Evolutionary conservation across 129 eudicot species (phyloP), one percentile per base, ranked within the genome.

Genomic region (Pseudognaphalium luteoalbum): DNA sequence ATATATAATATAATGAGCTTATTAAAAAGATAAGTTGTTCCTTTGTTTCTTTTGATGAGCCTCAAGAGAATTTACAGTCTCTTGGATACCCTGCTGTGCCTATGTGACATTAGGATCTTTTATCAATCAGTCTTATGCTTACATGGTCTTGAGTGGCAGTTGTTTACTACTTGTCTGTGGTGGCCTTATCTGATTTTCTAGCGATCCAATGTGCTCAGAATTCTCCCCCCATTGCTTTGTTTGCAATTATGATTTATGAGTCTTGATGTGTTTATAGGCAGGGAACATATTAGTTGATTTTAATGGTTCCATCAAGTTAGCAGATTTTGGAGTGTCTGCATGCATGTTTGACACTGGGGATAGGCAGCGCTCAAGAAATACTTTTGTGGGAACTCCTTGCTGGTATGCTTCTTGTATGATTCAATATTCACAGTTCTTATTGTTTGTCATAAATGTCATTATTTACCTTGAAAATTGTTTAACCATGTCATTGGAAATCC

Each of bases 311-410:
- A 85, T 93, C 75, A 93, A 93, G 86, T 74, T 93, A 80, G 98
- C 97, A 44, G 98, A 93, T 81, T 93, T 90, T 76, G 98, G 98
- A 61, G 98, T 93, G 42, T 88, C 98, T 66, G 98, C 98, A 57
- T 89, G 96, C 77, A 93, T 93, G 97, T 93, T 88, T 85, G 98
- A 93, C 75, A 78, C 97, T 51, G 98, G 97, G 41, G 98, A 93
- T 83, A 87, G 98, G 66, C 98, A 91, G 54, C 96, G 97, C 58
- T 80, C 96, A 74, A 83, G 98, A 79, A 93, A 93, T 75, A 93
- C 97, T 52, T 93, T 93, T 83, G 98, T 93, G 77, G 98, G 98
- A 68, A 93, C 98, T 74, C 98, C 98, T 44, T 93, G 98, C 86
- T 93, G 98, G 98, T 93, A 88, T 66, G 75, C 60, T 76, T 21